phyloP scores from a whole-genome alignment of 225 moss, liverwort and hornwort species.

The Takakia lepidozioides region DNA sequence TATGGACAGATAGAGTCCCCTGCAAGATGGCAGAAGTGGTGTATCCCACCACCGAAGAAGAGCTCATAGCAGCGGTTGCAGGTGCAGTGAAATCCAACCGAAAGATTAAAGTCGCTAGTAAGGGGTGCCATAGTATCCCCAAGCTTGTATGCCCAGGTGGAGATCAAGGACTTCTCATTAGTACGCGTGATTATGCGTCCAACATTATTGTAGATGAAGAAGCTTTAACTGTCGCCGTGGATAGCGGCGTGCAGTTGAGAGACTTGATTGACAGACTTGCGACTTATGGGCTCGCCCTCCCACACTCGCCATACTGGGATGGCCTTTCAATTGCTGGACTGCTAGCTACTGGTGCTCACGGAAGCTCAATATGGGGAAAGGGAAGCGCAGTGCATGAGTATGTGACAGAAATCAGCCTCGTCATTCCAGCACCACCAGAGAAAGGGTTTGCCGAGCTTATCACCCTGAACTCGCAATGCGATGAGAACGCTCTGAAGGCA shows the following conservation, averaged over 20 bases:
- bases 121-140: no score
- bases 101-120: no score
- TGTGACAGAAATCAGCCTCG: conserved; percentile 25
- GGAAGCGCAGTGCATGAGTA: conserved; percentile 50
- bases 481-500: conserved; percentile 29
- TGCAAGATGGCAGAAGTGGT: no score
- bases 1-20: no score
- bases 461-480: conserved; percentile 6
- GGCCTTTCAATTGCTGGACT: conserved; percentile 33
- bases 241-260: conserved; percentile 42
- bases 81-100: no score
- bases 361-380: conserved; percentile 29
- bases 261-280: conserved; percentile 22
- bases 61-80: no score
- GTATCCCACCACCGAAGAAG: no score
- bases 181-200: conserved; percentile 20
- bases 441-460: conserved; percentile 35
- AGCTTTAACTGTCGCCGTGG: conserved; percentile 13
- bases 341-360: conserved; percentile 31
- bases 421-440: conserved; percentile 24
- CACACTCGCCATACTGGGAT: conserved; percentile 30
- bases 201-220: conserved; percentile 9
- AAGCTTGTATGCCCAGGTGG: no score
- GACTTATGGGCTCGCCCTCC: conserved; percentile 19
- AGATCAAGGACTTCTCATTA: no score